A percentile compares a stretch with the other conserved stretches of the same genome.
These are phyloP conservation scores for Cinnamomum micranthum DNA, from an alignment of 164 flowering plant species.

Conservation along the genomic window DNA sequence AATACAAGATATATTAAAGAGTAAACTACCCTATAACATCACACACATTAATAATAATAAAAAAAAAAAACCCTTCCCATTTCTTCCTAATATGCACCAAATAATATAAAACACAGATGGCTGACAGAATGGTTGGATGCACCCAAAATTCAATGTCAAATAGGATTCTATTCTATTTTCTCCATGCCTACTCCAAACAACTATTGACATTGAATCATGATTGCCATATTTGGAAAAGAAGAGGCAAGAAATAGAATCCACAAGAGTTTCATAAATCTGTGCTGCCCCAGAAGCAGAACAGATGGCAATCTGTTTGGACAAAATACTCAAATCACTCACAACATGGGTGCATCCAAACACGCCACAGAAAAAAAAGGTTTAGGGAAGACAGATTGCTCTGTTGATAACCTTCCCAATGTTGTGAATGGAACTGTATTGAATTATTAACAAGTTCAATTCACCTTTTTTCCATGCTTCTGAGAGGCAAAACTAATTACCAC, in stretches of 20 bases:
- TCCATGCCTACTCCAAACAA: too few relatives aligned
- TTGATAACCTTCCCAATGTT: not conserved
- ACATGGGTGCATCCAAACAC: not conserved
- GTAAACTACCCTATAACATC: too few relatives aligned
- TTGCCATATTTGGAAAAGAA: not conserved
- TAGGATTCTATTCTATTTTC: too few relatives aligned
- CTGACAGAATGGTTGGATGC: too few relatives aligned
- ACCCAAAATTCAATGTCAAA: too few relatives aligned
- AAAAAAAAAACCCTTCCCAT: too few relatives aligned
- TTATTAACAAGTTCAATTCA: not conserved
- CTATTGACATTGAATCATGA: too few relatives aligned
- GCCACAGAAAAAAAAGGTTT: not conserved
- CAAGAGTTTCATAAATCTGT: not conserved
- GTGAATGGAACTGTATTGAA: not conserved
- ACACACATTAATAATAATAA: too few relatives aligned
- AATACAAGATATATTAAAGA: too few relatives aligned
- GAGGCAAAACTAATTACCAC: slow-evolving; percentile 1
- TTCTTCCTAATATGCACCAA: too few relatives aligned
- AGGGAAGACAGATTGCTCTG: not conserved
- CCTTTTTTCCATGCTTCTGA: not conserved
- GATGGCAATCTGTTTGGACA: not conserved
- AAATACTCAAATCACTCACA: not conserved
- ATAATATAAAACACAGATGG: too few relatives aligned
- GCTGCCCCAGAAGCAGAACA: not conserved
- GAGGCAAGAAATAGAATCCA: not conserved